Evolutionary conservation across 2,329 filamentous ascomycete species (phyloP).

Genomic region (Talaromyces sp.): DNA sequence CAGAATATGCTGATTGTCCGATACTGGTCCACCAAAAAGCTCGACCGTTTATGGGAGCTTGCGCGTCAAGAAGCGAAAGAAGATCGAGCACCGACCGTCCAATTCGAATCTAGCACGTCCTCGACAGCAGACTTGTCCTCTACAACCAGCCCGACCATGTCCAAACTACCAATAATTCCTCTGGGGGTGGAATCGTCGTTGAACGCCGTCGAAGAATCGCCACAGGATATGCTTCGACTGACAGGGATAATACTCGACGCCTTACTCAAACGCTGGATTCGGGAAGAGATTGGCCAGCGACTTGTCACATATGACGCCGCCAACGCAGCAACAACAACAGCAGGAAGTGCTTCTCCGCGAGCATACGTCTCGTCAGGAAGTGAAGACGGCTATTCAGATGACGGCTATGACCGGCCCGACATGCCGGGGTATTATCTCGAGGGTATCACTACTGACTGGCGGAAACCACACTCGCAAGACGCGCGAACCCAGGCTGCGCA

Average conservation of each 20-base stretch:
- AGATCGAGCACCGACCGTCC: slow-evolving; percentile 3
- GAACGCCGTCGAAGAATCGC: slow-evolving; percentile 27
- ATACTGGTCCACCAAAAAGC: slow-evolving; percentile 34
- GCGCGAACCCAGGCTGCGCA: slow-evolving; percentile 26
- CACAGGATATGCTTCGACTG: slow-evolving; percentile 33
- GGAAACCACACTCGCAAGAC: slow-evolving; percentile 31
- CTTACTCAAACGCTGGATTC: slow-evolving; percentile 24
- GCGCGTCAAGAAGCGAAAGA: slow-evolving; percentile 28
- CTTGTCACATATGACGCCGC: neutral
- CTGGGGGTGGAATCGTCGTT: slow-evolving; percentile 29
- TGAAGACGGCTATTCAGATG: slow-evolving; percentile 14
- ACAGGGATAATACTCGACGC: slow-evolving; percentile 29
- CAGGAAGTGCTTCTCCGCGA: neutral
- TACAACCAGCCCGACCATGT: neutral
- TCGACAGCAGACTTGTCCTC: neutral
- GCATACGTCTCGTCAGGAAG: slow-evolving; percentile 18
- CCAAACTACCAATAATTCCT: slow-evolving; percentile 23
- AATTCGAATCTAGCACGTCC: neutral
- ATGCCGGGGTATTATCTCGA: slow-evolving; percentile 29
- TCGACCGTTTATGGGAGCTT: slow-evolving; percentile 31
- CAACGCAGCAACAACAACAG: neutral
- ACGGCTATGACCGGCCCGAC: slow-evolving; percentile 14
- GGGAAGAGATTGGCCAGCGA: slow-evolving; percentile 9
- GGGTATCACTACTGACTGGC: slow-evolving; percentile 29
- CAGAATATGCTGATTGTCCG: slow-evolving; percentile 41